Evolutionary conservation across 140 eudicot species (phyloP).

Genomic region (Artemisia princeps): DNA sequence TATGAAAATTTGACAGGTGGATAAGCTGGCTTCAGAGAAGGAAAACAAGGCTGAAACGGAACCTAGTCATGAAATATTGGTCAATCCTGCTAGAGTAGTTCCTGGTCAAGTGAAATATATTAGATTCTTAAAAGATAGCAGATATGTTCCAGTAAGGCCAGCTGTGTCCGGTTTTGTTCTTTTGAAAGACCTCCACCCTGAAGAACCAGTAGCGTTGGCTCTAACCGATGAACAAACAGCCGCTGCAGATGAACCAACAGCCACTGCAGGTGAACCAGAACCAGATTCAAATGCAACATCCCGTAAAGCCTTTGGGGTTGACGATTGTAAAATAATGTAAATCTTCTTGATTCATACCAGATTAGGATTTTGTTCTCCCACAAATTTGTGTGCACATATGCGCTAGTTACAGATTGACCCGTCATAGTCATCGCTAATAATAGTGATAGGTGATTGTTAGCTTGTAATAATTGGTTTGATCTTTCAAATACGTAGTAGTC

Average conservation of each 20-base stretch:
- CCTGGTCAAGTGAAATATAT: conserved; percentile 82
- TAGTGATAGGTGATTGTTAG: background rate
- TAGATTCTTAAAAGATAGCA: conserved; percentile 60
- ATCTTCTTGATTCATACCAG: too few relatives aligned
- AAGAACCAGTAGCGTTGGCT: conserved; percentile 65
- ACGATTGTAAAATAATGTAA: too few relatives aligned
- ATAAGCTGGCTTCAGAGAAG: conserved; percentile 24
- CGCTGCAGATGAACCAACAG: conserved; percentile 22
- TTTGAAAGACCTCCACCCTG: conserved; percentile 63
- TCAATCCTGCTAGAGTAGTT: conserved; percentile 81
- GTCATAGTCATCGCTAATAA: background rate
- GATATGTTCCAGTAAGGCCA: conserved; percentile 69
- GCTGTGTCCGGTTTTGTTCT: conserved; percentile 83
- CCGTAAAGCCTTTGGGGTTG: too few relatives aligned
- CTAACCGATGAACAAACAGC: conserved; percentile 26
- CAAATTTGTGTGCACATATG: background rate
- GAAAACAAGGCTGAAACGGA: conserved; percentile 77
- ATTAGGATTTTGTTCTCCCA: background rate
- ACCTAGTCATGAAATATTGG: conserved; percentile 53
- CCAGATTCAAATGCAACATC: too few relatives aligned
- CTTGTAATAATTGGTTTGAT: background rate
- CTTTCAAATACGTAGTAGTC: background rate
- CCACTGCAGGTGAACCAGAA: conserved; percentile 22
- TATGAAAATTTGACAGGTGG: conserved; percentile 38
- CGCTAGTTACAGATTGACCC: background rate